phyloP scores from a whole-genome alignment of 1,284 basidiomycete genomes.

The Heterobasidion occidentale region DNA sequence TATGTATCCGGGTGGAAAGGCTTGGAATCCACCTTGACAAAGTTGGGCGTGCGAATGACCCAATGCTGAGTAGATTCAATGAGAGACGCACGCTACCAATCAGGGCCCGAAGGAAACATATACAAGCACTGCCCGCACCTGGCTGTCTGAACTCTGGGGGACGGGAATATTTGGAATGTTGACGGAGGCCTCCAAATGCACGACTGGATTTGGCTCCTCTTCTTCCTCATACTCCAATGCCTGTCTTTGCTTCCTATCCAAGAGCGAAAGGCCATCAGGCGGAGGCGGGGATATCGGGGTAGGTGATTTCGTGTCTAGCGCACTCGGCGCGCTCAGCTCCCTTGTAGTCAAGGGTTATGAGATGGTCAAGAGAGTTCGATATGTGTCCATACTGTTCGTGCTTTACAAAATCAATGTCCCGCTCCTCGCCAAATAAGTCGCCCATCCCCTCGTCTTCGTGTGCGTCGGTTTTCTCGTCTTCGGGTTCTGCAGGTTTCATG shows the following conservation, averaged over 20 bases:
- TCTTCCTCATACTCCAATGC: constrained; percentile 79
- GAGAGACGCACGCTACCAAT: background rate
- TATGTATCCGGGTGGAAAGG: constrained; percentile 80
- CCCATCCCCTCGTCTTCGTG: constrained; percentile 56
- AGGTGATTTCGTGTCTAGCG: constrained; percentile 14
- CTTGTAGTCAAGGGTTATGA: constrained; percentile 3
- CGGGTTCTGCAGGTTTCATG: constrained; percentile 25
- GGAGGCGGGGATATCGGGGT: constrained; percentile 31
- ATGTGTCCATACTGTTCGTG: constrained; percentile 17
- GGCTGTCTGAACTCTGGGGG: constrained; percentile 62
- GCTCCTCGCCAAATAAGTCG: constrained; percentile 74
- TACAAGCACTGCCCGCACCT: constrained; percentile 36
- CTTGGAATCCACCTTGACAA: constrained; percentile 74
- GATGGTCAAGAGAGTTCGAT: background rate
- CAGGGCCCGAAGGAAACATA: background rate
- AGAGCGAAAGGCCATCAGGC: constrained; percentile 55
- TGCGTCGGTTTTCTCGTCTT: constrained; percentile 12
- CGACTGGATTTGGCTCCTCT: constrained; percentile 50
- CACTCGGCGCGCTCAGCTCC: constrained; percentile 10
- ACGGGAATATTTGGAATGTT: constrained; percentile 73
- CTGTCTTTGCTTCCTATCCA: constrained; percentile 59
- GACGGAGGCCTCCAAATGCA: constrained; percentile 62
- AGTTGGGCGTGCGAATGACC: constrained; percentile 80
- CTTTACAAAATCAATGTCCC: constrained; percentile 46
- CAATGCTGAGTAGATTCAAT: constrained; percentile 45